These are phyloP conservation scores for Globisporangium splendens DNA, from an alignment of 352 stramenopile genomes.

Conservation along the genomic window DNA sequence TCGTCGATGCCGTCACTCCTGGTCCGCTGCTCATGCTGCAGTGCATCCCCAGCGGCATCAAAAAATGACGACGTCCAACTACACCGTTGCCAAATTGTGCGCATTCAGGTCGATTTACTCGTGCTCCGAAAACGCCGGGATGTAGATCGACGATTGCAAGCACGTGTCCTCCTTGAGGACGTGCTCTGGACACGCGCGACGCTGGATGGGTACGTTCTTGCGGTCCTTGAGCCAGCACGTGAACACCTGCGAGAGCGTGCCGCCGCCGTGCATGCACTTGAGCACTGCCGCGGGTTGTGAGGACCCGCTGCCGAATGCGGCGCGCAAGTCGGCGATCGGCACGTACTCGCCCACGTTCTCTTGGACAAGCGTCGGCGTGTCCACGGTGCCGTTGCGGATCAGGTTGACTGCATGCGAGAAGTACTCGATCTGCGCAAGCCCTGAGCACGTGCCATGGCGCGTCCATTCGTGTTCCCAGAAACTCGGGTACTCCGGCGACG, in stretches of 20 bases:
- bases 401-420: slow-evolving; percentile 82
- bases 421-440: slow-evolving; percentile 79
- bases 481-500: slow-evolving; percentile 52
- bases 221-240: slow-evolving; percentile 80
- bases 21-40: no score
- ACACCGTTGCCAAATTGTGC: no score
- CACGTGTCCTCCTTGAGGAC: slow-evolving; percentile 77
- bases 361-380: slow-evolving; percentile 61
- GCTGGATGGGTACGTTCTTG: slow-evolving; percentile 40
- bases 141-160: slow-evolving; percentile 37
- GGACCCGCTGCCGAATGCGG: slow-evolving; percentile 25
- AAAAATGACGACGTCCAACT: no score
- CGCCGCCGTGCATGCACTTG: slow-evolving; percentile 31
- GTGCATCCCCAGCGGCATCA: no score
- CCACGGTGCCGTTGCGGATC: slow-evolving; percentile 64
- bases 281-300: slow-evolving; percentile 22
- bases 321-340: slow-evolving; percentile 38
- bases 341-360: slow-evolving; percentile 53
- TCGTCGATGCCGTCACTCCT: no score
- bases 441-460: slow-evolving; percentile 92
- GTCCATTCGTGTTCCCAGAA: slow-evolving; percentile 95
- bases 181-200: slow-evolving; percentile 51
- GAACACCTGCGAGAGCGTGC: slow-evolving; percentile 69
- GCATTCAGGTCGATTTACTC: no score
- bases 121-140: slow-evolving; percentile 45